These are phyloP conservation scores for Plasmodium fragile DNA, from an alignment of 169 alveolate species.

Conservation along the genomic window DNA sequence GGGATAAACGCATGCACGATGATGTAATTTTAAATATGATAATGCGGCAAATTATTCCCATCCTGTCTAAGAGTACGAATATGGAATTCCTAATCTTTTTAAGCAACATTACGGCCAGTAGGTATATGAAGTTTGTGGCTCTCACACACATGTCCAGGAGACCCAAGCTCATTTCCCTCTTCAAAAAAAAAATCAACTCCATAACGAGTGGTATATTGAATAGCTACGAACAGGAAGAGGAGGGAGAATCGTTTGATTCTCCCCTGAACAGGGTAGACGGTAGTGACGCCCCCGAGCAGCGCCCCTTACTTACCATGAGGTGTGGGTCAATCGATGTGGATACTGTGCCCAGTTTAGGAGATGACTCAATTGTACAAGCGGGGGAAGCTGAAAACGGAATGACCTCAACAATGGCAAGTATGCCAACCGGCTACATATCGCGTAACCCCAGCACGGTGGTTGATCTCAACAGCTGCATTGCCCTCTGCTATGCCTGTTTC, in stretches of 20 bases:
- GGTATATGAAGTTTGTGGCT: slow-evolving; percentile 27
- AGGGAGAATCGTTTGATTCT: background rate
- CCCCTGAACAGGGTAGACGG: background rate
- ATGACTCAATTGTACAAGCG: background rate
- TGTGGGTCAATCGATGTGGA: background rate
- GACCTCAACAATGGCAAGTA: background rate
- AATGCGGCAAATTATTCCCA: slow-evolving; percentile 61
- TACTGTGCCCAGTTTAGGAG: background rate
- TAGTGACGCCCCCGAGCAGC: background rate
- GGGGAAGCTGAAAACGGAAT: background rate
- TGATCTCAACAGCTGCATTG: slow-evolving; percentile 63
- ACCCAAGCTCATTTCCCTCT: slow-evolving; percentile 46
- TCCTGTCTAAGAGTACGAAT: slow-evolving; percentile 18
- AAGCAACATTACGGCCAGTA: slow-evolving; percentile 62
- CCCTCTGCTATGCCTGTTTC: slow-evolving; percentile 65
- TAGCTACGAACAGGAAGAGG: background rate
- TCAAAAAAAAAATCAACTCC: slow-evolving; percentile 68
- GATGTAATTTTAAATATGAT: slow-evolving; percentile 69
- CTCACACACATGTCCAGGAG: slow-evolving; percentile 65
- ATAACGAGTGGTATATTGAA: slow-evolving; percentile 38
- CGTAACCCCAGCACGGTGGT: background rate
- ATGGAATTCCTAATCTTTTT: slow-evolving; percentile 66
- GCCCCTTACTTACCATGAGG: background rate
- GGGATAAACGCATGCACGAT: slow-evolving; percentile 31
- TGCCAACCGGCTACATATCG: background rate